Evolutionary conservation across 768 basidiomycete genomes (phyloP), one percentile per base, ranked within the genome.

Genomic region (Suillus plorans): DNA sequence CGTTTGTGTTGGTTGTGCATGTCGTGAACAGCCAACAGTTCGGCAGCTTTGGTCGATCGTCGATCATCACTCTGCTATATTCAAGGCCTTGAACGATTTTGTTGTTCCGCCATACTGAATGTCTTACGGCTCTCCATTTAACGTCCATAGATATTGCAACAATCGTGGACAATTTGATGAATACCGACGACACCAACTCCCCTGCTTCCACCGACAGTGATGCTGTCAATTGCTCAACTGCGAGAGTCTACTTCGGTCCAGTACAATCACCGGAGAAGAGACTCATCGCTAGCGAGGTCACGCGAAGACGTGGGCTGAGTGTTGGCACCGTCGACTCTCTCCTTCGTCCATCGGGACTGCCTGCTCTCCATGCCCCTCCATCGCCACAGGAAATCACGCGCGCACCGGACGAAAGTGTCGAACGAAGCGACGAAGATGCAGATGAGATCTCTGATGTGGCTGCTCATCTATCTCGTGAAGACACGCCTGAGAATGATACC

Each of bases 231-330:
- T 79, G 80, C 14, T 76, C 80, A 55, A 71, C 78, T 31, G 80
- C 83, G 16, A 78, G 78, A 68, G 74, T 84, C 34, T 81, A 83
- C 71, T 84, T 85, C 73, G 85, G 83, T 12, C 81, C 84, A 39
- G 69, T 84, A 22, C 81, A 77, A 64, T 84, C 87, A 7, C 85
- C 85, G 42, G 85, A 86, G 74, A 84, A 84, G 68, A 78, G 76
- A 63, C 80, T 81, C 66, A 70, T 76, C 28, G 72, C 80, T 49
- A 66, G 52, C 8, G 69, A 77, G 56, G 67, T 73, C 31, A 70
- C 75, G 66, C 74, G 72, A 67, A 68, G 73, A n/a, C 68, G 65
- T 64, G 72, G 70, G 50, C 72, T 70, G 71, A 66, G 72, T 73
- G 31, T 53, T 12, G 63, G 64, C 66, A 53, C 68, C 63, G 50